Evolutionary conservation across 1,139 yeast genomes (phyloP).

Genomic region (Chernovozyma aurita): DNA sequence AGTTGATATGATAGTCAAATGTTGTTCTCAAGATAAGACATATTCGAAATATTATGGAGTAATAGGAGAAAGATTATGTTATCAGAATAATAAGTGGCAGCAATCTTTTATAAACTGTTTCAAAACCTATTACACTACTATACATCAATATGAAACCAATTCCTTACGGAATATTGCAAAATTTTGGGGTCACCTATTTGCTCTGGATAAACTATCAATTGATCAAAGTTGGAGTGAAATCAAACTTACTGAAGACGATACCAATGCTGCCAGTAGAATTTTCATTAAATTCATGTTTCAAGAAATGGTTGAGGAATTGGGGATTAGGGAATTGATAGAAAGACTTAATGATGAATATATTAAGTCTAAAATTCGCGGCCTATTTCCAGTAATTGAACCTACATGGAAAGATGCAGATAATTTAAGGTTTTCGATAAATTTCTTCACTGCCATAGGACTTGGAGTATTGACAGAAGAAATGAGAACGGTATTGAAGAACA

Average conservation of each 20-base stretch:
- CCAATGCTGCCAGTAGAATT: conserved; percentile 78
- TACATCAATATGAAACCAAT: conserved; percentile 68
- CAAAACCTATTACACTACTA: conserved; percentile 47
- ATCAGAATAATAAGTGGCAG: conserved; percentile 52
- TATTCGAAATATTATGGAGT: conserved; percentile 84
- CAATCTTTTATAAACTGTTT: conserved; percentile 50
- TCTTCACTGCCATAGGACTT: conserved; percentile 87
- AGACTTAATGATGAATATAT: conserved; percentile 44
- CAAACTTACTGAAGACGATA: conserved; percentile 62
- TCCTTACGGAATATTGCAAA: conserved; percentile 77
- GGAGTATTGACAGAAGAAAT: conserved; percentile 80
- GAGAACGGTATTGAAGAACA: conserved; percentile 51
- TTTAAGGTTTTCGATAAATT: conserved; percentile 78
- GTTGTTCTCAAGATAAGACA: conserved; percentile 84
- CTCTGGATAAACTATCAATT: conserved; percentile 58
- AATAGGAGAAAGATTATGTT: conserved; percentile 64
- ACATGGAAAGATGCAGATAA: conserved; percentile 51
- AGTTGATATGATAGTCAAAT: conserved; percentile 72
- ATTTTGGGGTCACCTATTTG: conserved; percentile 81
- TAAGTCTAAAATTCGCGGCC: conserved; percentile 43
- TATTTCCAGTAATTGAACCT: conserved; percentile 41
- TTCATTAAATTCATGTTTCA: conserved; percentile 77
- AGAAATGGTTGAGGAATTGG: conserved; percentile 77
- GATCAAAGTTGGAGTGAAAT: conserved; percentile 51
- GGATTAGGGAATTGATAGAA: conserved; percentile 45